Base-by-base conservation (phyloP, 2,329 filamentous ascomycete genomes). In the Phyllosticta citriasiana region DNA sequence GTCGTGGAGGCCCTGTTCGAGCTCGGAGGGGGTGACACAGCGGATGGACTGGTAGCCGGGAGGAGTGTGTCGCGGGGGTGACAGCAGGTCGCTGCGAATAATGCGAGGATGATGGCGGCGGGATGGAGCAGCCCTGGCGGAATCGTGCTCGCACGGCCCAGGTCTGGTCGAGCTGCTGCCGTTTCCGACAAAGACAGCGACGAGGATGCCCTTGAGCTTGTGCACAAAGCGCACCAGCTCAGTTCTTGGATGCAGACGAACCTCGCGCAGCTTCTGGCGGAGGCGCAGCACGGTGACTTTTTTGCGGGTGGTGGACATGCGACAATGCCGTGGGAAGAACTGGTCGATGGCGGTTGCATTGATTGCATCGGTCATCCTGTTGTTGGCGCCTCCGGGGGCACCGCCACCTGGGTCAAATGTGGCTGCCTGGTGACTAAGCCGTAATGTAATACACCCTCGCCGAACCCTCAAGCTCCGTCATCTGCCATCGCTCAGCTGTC, bases 1-100 rank as follows among this genome's bases (percentile, higher is more conserved):
- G 60, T 61, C 60, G 55, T 61, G 60, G 27, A 61, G 60, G 55
- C 60, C 55, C 60, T 61, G 40, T 33, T 61, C 60, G 60, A 54
- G 56, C 51, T 62, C 55, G 52, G 56, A 51, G 51, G 60, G 55
- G 12, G 55, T 58, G 30, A 62, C 55, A 55, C 55, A 62, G 55
- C 60, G 60, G 33, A 62, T 62, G 60, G 55, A 57, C 55, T 58
- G 60, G 60, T 62, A 62, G 56, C 60, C 60, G 26, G 60, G 60
- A 51, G 60, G 60, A 53, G 60, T 57, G 27, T 57, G 55, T 30
- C 55, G 55, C 30, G 55, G 55, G 51, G 40, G 60, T 35, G 60
- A 25, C 2, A 62, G 59, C 47, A 55, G 50, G 30, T 26, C 53
- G 51, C 9, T 47, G 7, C 12, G 22, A 26, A 30, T 9, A 47